These are phyloP conservation scores for Ceriops zippeliana DNA, from an alignment of 345 rosid genomes.

Conservation along the genomic window DNA sequence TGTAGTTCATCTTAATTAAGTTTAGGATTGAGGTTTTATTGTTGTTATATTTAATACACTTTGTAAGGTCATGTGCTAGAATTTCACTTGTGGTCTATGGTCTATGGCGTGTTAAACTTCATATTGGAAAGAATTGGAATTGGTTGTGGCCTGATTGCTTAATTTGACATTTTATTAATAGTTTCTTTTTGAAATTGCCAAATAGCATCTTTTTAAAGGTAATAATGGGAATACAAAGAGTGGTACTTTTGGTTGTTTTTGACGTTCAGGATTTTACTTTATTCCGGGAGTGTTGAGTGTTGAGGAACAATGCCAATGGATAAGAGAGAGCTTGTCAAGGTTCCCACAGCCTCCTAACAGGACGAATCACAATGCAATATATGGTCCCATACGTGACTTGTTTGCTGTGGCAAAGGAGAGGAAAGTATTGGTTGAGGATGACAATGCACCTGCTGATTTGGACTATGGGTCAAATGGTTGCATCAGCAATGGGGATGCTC, in stretches of 20 bases:
- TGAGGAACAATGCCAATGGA: slow-evolving; percentile 83
- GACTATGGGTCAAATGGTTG: slow-evolving; percentile 29
- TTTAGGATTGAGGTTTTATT: too few species aligned
- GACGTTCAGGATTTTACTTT: slow-evolving; percentile 67
- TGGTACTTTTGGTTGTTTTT: not conserved
- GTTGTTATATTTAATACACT: not conserved
- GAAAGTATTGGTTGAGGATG: slow-evolving; percentile 53
- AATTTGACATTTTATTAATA: not conserved
- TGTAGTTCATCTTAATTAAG: too few species aligned
- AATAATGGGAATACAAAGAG: too few species aligned
- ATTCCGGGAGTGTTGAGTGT: slow-evolving; percentile 64
- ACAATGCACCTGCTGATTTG: slow-evolving; percentile 10
- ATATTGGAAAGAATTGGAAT: not conserved
- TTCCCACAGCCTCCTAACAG: slow-evolving; percentile 90
- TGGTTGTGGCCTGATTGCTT: not conserved
- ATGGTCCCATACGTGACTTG: slow-evolving; percentile 67
- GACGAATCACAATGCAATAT: slow-evolving; percentile 79
- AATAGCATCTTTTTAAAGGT: too few species aligned
- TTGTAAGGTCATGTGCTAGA: not conserved
- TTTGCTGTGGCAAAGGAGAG: slow-evolving; percentile 52
- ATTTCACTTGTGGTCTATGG: not conserved
- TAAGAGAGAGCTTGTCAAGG: slow-evolving; percentile 62
- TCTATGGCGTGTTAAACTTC: not conserved
- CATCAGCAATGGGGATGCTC: slow-evolving; percentile 23
- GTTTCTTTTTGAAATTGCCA: not conserved